phyloP scores from a whole-genome alignment of 2,329 filamentous ascomycete species.

The Raffaelea arxii region DNA sequence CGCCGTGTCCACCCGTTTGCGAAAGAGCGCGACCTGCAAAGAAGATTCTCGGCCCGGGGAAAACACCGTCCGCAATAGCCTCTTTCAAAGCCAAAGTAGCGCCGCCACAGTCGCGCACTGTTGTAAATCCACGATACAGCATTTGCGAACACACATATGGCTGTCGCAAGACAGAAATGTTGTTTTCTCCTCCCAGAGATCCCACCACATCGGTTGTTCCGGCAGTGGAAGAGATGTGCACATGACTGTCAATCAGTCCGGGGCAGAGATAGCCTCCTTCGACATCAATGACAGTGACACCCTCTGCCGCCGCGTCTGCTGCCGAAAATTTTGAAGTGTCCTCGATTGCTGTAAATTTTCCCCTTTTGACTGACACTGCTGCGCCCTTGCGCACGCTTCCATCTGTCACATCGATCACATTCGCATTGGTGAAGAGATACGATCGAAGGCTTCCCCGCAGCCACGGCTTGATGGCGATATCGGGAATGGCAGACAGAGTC shows the following conservation, averaged over 20 bases:
- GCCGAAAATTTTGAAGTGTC: too few relatives aligned
- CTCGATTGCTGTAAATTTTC: too few relatives aligned
- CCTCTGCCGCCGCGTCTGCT: not conserved
- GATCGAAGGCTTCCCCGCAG: not conserved
- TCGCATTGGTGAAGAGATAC: not conserved
- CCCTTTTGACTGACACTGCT: too few relatives aligned
- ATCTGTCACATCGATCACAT: not conserved
- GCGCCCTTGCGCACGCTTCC: not conserved
- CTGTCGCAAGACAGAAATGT: constrained; percentile 26
- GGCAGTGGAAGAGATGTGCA: constrained; percentile 16
- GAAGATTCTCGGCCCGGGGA: constrained; percentile 39
- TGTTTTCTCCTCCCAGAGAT: not conserved
- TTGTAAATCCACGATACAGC: constrained; percentile 42
- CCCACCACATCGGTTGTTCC: constrained; percentile 11
- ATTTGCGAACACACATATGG: constrained; percentile 35
- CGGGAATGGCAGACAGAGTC: too few relatives aligned
- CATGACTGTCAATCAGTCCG: constrained; percentile 29
- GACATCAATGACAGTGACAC: not conserved
- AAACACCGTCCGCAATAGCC: constrained; percentile 37
- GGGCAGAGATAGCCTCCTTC: constrained; percentile 3
- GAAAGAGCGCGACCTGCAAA: constrained; percentile 38
- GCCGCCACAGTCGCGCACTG: constrained; percentile 42
- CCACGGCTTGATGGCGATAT: not conserved
- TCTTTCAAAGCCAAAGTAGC: constrained; percentile 36
- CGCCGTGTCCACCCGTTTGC: constrained; percentile 44